phyloP scores from a whole-genome alignment of 202 grass and related monocot genomes.

The Saccharum hybrid region DNA sequence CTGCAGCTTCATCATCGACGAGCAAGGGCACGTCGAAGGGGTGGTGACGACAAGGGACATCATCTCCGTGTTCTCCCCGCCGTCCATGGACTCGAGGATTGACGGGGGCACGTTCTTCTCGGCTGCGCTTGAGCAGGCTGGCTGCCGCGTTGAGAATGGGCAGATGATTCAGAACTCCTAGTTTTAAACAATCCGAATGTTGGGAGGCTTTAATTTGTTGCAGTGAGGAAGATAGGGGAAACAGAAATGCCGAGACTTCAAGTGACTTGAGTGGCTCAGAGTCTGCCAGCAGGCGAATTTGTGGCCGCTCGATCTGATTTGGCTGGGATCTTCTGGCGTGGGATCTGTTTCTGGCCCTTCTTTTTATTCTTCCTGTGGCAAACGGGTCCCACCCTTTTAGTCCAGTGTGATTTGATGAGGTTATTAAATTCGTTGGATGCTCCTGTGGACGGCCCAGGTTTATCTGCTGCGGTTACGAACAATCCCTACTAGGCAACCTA shows the following conservation, averaged over 20 bases:
- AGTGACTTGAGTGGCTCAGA: neutral
- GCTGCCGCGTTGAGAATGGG: slow-evolving; percentile 56
- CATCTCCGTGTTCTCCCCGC: slow-evolving; percentile 66
- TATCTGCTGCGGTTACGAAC: too few relatives aligned
- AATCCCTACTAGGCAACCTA: too few relatives aligned
- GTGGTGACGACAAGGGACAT: slow-evolving; percentile 50
- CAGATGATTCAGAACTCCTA: slow-evolving; percentile 47
- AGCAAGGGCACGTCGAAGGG: slow-evolving; percentile 41
- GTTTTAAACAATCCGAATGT: neutral
- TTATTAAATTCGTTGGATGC: too few relatives aligned
- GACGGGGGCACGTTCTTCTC: slow-evolving; percentile 63
- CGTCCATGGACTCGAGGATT: slow-evolving; percentile 69
- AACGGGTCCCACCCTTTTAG: too few relatives aligned
- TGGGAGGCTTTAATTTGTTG: neutral
- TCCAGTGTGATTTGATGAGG: too few relatives aligned
- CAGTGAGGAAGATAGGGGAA: neutral
- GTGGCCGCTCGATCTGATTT: neutral
- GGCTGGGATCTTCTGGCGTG: neutral
- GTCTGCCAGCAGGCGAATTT: neutral
- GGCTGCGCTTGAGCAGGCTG: slow-evolving; percentile 50
- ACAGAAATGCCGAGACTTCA: neutral
- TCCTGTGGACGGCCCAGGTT: too few relatives aligned
- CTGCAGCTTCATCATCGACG: slow-evolving; percentile 54
- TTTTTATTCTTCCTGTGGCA: too few relatives aligned
- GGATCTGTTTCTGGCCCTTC: too few relatives aligned